A percentile compares a stretch with the other conserved stretches of the same genome.
phyloP scores from a whole-genome alignment of 2,329 filamentous ascomycete species.

The Nemania sp. region DNA sequence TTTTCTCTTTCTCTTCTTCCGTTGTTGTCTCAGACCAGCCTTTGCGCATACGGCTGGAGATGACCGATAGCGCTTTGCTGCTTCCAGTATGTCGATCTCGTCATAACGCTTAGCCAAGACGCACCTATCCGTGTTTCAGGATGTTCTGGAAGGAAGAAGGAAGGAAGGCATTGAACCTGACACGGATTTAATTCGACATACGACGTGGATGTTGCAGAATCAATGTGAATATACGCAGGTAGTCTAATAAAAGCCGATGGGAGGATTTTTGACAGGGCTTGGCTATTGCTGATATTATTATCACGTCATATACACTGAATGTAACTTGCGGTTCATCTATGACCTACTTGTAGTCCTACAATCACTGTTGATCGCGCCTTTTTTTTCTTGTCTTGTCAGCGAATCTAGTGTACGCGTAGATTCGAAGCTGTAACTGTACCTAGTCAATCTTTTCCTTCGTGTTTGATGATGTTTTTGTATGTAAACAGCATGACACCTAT shows the following conservation, averaged over 20 bases:
- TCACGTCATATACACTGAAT: not conserved
- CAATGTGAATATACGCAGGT: not conserved
- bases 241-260: conserved; percentile 5
- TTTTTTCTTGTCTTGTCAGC: no score
- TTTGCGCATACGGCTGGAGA: conserved; percentile 17
- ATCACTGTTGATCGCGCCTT: no score
- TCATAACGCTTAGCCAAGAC: conserved; percentile 12
- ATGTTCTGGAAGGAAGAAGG: conserved; percentile 27
- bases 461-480: not conserved
- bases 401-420: no score
- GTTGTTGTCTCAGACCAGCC: not conserved
- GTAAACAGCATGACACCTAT: not conserved
- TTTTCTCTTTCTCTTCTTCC: not conserved
- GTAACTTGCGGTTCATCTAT: no score
- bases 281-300: conserved; percentile 19
- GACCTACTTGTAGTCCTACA: no score
- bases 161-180: conserved; percentile 6
- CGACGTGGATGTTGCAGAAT: not conserved
- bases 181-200: conserved; percentile 5
- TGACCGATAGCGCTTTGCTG: conserved; percentile 20
- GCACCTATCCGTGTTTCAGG: conserved; percentile 24
- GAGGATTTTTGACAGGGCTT: conserved; percentile 8
- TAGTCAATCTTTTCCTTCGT: not conserved
- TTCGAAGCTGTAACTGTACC: no score
- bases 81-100: conserved; percentile 21